Base-by-base conservation (phyloP, 805 yeast species). In the Candida adriatica region DNA sequence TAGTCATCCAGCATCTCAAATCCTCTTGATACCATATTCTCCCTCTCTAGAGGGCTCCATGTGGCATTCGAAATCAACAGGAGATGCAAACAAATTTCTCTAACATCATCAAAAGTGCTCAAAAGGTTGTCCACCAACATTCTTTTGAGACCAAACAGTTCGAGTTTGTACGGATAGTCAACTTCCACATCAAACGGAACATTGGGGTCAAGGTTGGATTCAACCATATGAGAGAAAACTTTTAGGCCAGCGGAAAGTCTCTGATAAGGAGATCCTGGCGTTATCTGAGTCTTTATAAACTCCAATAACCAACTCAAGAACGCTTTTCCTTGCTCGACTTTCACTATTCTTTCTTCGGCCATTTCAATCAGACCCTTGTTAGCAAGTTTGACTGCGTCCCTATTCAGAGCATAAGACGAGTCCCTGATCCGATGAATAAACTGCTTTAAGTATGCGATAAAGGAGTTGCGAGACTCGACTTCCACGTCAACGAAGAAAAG, bases 31-130 rank as follows among this genome's bases (percentile, higher is more conserved):
- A 34, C 38, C 8, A 46, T 45, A 37, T 23, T 38, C 21, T 26
- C 21, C 19, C 36, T 42, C 16, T 43, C 38, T 6, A 18, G 9
- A 1, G 22, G 13, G 2, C 27, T 13, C 30, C 49, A 24, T n/a
- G 35, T 16, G 6, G 38, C 25, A 15, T 47, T 41, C 13, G 58
- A 48, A 10, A 59, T 42, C 37, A 64, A 61, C 7, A 61, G 51
- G 14, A 86, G 48, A 3, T 51, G 39, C 1, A 68, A 66, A 1
- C 85, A 61, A 8, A 49, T 35, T 5, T 64, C 62, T 37, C 97
- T 67, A 13, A 88, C 68, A 49, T 87, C 96, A 35, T 82, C 86
- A 55, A 75, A 87, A 39, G 80, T 79, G 50, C 80, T 79, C 18
- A 75, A 60, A 6, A 83, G 59, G 33, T 74, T 74, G 41, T 79